Base-by-base conservation (phyloP, 2,329 filamentous ascomycete species). In the Penicillium sp. region DNA sequence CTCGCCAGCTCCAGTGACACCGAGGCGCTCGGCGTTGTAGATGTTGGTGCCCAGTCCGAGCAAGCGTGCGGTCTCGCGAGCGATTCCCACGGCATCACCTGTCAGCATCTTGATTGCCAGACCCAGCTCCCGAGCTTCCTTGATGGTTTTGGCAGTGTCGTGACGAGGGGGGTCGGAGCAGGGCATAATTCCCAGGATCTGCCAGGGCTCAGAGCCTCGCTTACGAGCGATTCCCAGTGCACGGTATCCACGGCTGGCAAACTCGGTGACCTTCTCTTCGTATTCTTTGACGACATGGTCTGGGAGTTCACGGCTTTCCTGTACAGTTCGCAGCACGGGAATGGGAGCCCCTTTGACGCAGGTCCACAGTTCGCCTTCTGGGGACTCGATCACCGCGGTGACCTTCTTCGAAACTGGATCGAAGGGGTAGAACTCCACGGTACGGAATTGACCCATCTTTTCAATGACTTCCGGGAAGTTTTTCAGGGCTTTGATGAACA, bases 81-180 rank as follows among this genome's bases (percentile, higher is more conserved):
- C 88, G 66, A 94, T 94, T 69, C 87, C 89, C 64, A 94, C 88
- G 54, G 89, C 87, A 65, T 94, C 88, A 78, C 88, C 88, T 71
- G 89, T 94, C 73, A 94, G 80, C 87, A 94, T 94, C 79, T 94
- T 94, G 72, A 94, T 89, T 55, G 85, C 89, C 47, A 94, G 77
- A 76, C 88, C 88, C 43, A 94, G 81, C 50, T 75, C 78, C 77
- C 93, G 91, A 61, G 88, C 88, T 71, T 94, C 88, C 67, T 86
- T 84, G 72, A 94, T 86, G 47, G 89, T 94, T 67, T 87, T 86
- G 59, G 83, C 87, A 56, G 89, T 94, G 63, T 94, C 88, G 74
- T 94, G 83, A 62, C 89, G 86, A 56, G 88, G 88, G 57, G 89
- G 89, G 67, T 94, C 88, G 58, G 84, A 87, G 78, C 88, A 94